phyloP scores from a whole-genome alignment of 805 yeast genomes.

The Spathaspora gorwiae region DNA sequence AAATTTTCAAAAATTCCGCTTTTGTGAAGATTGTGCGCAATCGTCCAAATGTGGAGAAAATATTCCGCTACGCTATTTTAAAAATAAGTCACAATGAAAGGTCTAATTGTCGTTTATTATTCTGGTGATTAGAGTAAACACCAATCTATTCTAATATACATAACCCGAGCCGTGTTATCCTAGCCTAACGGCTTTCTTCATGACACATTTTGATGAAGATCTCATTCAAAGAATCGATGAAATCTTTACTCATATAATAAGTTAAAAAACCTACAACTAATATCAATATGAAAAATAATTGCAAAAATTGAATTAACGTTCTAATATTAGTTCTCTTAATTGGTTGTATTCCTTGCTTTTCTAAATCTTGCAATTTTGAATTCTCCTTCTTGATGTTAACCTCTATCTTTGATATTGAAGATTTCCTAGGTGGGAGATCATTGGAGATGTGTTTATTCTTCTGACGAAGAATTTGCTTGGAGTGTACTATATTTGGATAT shows the following conservation, averaged over 20 bases:
- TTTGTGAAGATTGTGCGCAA: not conserved
- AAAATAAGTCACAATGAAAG: too few relatives aligned
- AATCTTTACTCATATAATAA: not conserved
- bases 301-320: not conserved
- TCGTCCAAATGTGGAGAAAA: not conserved
- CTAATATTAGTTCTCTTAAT: too few relatives aligned
- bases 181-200: too few relatives aligned
- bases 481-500: not conserved
- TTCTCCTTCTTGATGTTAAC: too few relatives aligned
- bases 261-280: not conserved
- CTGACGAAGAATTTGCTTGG: not conserved
- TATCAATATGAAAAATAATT: not conserved
- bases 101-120: too few relatives aligned
- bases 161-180: too few relatives aligned
- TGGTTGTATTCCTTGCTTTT: not conserved
- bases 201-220: slow-evolving; percentile 3
- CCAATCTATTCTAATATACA: too few relatives aligned
- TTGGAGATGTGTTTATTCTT: not conserved
- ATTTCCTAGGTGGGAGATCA: too few relatives aligned
- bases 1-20: not conserved
- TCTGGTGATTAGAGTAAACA: too few relatives aligned
- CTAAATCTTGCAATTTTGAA: not conserved
- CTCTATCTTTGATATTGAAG: too few relatives aligned
- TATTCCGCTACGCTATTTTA: not conserved
- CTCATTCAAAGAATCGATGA: slow-evolving; percentile 2